A percentile compares a stretch with the other conserved stretches of the same genome.
Evolutionary conservation across 495 filamentous ascomycete species (phyloP).

Genomic region (Baudoinia panamericana): DNA sequence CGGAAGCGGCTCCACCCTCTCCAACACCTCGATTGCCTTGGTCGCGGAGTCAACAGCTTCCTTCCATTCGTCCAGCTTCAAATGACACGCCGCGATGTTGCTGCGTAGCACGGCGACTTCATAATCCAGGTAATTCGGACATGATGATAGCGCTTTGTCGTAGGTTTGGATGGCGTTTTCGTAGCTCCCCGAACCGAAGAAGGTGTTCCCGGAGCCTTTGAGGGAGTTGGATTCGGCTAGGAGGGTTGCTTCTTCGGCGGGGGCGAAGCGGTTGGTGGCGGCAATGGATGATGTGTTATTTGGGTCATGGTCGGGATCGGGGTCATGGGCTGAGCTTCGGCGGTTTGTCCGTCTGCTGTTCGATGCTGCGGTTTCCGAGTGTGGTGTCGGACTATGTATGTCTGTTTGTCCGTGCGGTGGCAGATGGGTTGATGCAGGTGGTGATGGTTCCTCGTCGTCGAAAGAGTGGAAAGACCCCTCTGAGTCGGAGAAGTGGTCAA

Average conservation of each 20-base stretch:
- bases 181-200: constrained; percentile 61
- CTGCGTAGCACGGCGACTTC: constrained; percentile 75
- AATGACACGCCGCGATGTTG: constrained; percentile 82
- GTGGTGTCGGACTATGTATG: neutral
- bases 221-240: constrained; percentile 58
- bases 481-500: constrained; percentile 17
- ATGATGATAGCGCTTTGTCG: constrained; percentile 66
- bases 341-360: neutral
- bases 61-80: constrained; percentile 82
- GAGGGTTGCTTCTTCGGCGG: constrained; percentile 63
- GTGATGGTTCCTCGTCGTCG: constrained; percentile 10
- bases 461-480: constrained; percentile 20
- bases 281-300: constrained; percentile 1
- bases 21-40: constrained; percentile 56
- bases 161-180: constrained; percentile 82
- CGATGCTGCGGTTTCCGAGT: neutral
- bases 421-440: neutral
- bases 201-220: constrained; percentile 63
- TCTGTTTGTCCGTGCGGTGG: constrained; percentile 1
- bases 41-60: constrained; percentile 63
- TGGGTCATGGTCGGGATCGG: no score
- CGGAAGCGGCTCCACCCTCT: constrained; percentile 41
- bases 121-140: constrained; percentile 80
- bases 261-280: constrained; percentile 39
- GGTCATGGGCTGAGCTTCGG: neutral